These are phyloP conservation scores for Leccinum ponderosum DNA, from an alignment of 1,284 basidiomycete species.

Conservation along the genomic window DNA sequence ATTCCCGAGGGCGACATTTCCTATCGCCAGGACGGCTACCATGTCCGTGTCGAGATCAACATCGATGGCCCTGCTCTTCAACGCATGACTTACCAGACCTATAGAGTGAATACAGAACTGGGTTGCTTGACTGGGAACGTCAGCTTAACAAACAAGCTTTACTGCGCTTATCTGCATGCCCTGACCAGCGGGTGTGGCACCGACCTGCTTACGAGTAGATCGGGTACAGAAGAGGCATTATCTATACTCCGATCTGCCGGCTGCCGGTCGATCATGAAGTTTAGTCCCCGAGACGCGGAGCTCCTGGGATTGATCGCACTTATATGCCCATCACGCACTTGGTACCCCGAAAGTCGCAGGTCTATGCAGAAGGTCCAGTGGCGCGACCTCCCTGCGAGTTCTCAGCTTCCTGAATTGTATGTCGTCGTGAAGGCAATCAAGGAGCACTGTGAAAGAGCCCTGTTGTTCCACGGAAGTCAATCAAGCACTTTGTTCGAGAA, in stretches of 20 bases:
- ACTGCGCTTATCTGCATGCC: slow-evolving; percentile 46
- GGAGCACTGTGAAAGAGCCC: slow-evolving; percentile 24
- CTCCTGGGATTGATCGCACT: slow-evolving; percentile 37
- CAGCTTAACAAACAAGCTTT: slow-evolving; percentile 39
- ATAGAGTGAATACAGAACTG: slow-evolving; percentile 40
- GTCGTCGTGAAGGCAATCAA: slow-evolving; percentile 28
- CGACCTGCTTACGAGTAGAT: slow-evolving; percentile 46
- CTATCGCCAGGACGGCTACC: slow-evolving; percentile 23
- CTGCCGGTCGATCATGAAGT: slow-evolving; percentile 41
- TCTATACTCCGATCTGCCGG: slow-evolving; percentile 38
- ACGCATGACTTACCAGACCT: slow-evolving; percentile 36
- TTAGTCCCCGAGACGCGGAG: slow-evolving; percentile 28
- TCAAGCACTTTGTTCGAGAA: not conserved
- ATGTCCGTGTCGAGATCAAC: slow-evolving; percentile 29
- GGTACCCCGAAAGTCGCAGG: slow-evolving; percentile 36
- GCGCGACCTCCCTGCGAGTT: slow-evolving; percentile 18
- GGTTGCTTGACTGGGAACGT: slow-evolving; percentile 38
- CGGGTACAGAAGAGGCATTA: slow-evolving; percentile 50
- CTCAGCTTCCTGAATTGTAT: slow-evolving; percentile 37
- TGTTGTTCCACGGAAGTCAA: slow-evolving; percentile 3
- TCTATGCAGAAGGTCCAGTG: slow-evolving; percentile 37
- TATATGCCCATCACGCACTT: slow-evolving; percentile 38
- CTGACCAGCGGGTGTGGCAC: slow-evolving; percentile 40
- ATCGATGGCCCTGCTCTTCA: slow-evolving; percentile 4
- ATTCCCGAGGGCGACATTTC: slow-evolving; percentile 13